Conservation (phyloP, 1,139 yeast genomes). For the Candida glucosophila region DNA sequence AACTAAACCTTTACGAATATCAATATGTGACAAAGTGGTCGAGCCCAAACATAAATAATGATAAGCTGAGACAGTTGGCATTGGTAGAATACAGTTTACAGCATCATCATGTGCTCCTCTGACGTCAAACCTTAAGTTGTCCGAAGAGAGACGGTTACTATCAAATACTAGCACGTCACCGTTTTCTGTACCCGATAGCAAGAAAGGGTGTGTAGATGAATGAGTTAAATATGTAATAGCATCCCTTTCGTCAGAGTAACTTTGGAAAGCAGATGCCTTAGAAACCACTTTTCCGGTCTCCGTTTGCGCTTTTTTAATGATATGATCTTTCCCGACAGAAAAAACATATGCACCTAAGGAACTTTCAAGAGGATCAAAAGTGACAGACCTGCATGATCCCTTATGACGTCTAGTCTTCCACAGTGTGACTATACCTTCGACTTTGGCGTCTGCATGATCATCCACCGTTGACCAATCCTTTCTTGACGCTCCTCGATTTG, state of each 20-base stretch:
- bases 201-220: conserved; percentile 53
- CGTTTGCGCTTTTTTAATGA: conserved; percentile 66
- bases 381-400: conserved; percentile 72
- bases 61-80: conserved; percentile 66
- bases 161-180: conserved; percentile 63
- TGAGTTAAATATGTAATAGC: conserved; percentile 55
- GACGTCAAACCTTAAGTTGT: conserved; percentile 35
- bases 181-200: conserved; percentile 72
- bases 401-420: conserved; percentile 93
- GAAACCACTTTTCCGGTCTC: conserved; percentile 69
- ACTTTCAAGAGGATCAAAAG: conserved; percentile 46
- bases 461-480: conserved; percentile 44
- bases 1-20: conserved; percentile 60
- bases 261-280: conserved; percentile 30
- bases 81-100: conserved; percentile 62
- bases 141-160: conserved; percentile 36
- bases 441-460: conserved; percentile 22
- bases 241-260: conserved; percentile 20
- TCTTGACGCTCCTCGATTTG: conserved; percentile 15
- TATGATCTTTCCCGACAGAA: conserved; percentile 74
- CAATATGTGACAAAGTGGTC: conserved; percentile 73
- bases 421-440: conserved; percentile 24
- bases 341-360: conserved; percentile 47
- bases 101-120: conserved; percentile 63
- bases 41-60: conserved; percentile 78